phyloP scores from a whole-genome alignment of 768 basidiomycete species.

The Lactarius hengduanensis region DNA sequence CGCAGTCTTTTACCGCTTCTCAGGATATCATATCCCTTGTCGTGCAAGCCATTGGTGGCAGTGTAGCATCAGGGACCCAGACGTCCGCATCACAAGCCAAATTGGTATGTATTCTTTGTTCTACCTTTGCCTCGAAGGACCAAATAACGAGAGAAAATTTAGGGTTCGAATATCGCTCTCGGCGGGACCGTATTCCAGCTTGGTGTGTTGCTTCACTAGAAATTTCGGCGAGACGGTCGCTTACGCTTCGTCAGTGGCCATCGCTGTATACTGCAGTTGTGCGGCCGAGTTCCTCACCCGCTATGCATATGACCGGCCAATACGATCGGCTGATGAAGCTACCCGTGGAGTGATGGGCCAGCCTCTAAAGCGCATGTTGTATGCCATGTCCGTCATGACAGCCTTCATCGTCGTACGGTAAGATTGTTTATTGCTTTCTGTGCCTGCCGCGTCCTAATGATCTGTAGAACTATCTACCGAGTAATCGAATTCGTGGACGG shows the following conservation, averaged over 20 bases:
- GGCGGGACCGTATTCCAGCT: constrained; percentile 27
- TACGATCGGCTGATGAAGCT: not conserved
- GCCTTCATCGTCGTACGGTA: constrained; percentile 25
- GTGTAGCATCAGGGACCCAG: constrained; percentile 10
- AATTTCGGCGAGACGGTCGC: not conserved
- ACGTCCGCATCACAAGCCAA: not conserved
- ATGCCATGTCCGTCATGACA: constrained; percentile 21
- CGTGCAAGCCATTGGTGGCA: constrained; percentile 22
- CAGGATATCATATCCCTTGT: constrained; percentile 26
- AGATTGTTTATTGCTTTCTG: not conserved
- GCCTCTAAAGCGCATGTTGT: constrained; percentile 14
- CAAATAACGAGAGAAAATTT: too few species aligned
- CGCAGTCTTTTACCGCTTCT: not conserved
- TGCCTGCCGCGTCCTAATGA: not conserved
- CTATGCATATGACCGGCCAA: constrained; percentile 9
- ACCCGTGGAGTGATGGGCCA: constrained; percentile 3
- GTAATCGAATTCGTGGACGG: constrained; percentile 22
- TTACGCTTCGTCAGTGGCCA: constrained; percentile 17
- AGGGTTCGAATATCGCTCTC: constrained; percentile 24
- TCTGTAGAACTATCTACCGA: constrained; percentile 21
- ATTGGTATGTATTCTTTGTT: constrained; percentile 3
- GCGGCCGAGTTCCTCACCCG: constrained; percentile 23
- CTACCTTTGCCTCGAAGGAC: not conserved
- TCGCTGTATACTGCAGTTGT: constrained; percentile 14
- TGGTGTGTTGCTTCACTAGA: not conserved